Conservation (phyloP, 2,329 filamentous ascomycete species). For the Aspergillus sojae region DNA sequence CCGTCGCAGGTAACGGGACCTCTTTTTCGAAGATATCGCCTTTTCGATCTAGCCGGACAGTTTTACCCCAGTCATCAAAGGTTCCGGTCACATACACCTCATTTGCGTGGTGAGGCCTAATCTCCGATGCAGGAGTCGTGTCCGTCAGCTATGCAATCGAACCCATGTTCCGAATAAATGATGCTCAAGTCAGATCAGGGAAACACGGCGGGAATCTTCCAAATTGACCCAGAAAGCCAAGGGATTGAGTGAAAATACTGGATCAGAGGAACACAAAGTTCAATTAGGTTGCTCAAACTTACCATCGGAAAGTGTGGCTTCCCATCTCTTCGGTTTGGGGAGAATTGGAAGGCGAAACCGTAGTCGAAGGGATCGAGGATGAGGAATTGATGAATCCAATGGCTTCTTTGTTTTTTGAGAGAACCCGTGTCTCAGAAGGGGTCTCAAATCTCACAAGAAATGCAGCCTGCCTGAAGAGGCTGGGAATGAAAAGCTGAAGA, state of each 20-base stretch:
- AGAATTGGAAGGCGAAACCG: constrained; percentile 4
- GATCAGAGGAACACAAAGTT: constrained; percentile 18
- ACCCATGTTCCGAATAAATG: not conserved
- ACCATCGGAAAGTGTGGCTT: constrained; percentile 43
- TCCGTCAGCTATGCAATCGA: constrained; percentile 31
- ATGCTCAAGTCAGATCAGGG: not conserved
- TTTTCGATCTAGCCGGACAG: constrained; percentile 76
- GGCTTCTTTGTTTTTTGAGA: not conserved
- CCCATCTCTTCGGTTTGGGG: constrained; percentile 28
- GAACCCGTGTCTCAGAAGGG: not conserved
- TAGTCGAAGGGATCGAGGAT: not conserved
- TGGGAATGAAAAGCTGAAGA: constrained; percentile 5
- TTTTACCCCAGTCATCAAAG: constrained; percentile 93
- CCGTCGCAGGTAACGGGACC: constrained; percentile 68
- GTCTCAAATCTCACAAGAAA: not conserved
- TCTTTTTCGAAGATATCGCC: constrained; percentile 76
- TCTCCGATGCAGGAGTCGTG: constrained; percentile 27
- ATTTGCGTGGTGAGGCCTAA: constrained; percentile 78
- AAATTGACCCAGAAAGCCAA: not conserved
- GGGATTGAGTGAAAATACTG: not conserved
- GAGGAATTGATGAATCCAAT: not conserved
- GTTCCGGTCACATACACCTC: constrained; percentile 95
- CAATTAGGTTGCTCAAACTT: constrained; percentile 21
- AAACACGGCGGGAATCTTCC: not conserved
- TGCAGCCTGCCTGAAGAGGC: constrained; percentile 2